Evolutionary conservation across 169 alveolate genomes (phyloP), one percentile per base, ranked within the genome.

Genomic region (Plasmodium knowlesi): DNA sequence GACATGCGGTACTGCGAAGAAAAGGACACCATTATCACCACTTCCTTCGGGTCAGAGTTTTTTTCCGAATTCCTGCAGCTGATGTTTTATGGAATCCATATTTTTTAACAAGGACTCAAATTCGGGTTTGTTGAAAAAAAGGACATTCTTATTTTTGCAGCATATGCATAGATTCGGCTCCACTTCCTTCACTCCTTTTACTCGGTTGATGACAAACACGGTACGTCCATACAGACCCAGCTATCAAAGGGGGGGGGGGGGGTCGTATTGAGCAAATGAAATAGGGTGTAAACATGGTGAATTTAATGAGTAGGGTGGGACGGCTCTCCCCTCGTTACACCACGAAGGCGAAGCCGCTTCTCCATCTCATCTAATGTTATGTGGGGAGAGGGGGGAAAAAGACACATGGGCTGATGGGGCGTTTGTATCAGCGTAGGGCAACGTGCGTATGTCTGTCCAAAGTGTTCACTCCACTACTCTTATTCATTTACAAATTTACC

Each of bases 81-180:
- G 79, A 10, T 82, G 89, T 46, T 90, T 90, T 81, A 90, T 81
- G 34, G 61, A 3, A 22, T 70, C 67, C 91, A 90, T 90, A 57
- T 90, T 90, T 67, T 90, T 90, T 90, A 90, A 50, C 61, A 90
- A 12, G 28, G 92, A 39, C 28, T 81, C 84, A 81, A 90, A 90
- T 90, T 90, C 95, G 37, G 78, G 8, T 76, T 37, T 90, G 83
- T 90, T 90, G 53, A 90, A 81, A 76, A 53, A 61, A 30, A 90
- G 19, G 19, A 90, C 39, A 71, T 71, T 71, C 74, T 90, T 90
- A 41, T 90, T 90, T 90, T 90, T 90, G 71, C 95, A 90, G 39
- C 95, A 90, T 67, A 90, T 90, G 28, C 90, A 90, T 82, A 90
- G 39, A 46, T 90, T 90, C 5, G 92, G 74, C 39, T 90, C 95